Evolutionary conservation across 345 rosid genomes (phyloP), one percentile per base, ranked within the genome.

Genomic region (Schrenkiella parvula): DNA sequence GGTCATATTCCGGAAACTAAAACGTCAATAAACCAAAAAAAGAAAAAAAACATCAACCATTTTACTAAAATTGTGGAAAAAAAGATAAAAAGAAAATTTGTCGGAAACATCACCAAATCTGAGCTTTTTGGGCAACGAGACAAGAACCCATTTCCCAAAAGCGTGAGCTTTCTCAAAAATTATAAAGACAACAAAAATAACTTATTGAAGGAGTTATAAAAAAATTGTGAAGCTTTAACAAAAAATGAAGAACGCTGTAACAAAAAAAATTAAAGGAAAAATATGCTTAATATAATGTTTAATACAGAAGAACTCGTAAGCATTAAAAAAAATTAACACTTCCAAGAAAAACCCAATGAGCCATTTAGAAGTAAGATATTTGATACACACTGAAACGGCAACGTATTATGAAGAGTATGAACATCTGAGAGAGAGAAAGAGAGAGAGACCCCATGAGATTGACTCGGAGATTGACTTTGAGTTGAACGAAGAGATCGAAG

Each of bases 401-500:
- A 11, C 60, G 59, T 29, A 31, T 21, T 12, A 26, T 1, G 10
- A 26, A 37, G 34, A 56, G 34, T 65, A 50, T 19, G 62, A 72
- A 46, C 17, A 32, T 25, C n/a, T 17, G 32, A 66, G 67, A 65
- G 2, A 64, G 57, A 47, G 43, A 57, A 43, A 42, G 70, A 61
- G 60, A 46, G 28, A 82, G 84, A 61, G 64, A 95, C 99, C 98
- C 99, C 80, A 95, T 88, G 73, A 95, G 84, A 78, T 95, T 95
- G 77, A 95, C 98, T 74, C 96, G 75, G 76, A 95, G 99, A 79
- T 95, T 92, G 78, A 92, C 84, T 88, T 90, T 90, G 74, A 95
- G 97, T 85, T 92, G 99, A 18, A 90, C 88, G 34, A 95, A 95
- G 86, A 95, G 97, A 80, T 92, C 98, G 52, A 92, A 90, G 74